These are phyloP conservation scores for Cucumis hystrix DNA, from an alignment of 306 rosid species.

Conservation along the genomic window DNA sequence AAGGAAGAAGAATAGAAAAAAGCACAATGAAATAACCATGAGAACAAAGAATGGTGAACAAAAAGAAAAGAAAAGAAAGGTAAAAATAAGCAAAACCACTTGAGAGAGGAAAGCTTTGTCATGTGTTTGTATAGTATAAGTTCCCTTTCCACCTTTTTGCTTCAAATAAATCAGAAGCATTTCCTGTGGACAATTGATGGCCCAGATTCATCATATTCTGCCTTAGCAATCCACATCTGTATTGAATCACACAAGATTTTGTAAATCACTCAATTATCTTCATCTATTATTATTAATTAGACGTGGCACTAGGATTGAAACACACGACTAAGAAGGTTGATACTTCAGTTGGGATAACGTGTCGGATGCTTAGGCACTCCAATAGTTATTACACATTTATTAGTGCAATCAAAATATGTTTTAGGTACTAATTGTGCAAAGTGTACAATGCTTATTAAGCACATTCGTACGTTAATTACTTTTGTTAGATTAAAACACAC, in stretches of 20 bases:
- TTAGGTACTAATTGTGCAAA: neutral
- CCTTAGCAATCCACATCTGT: slow-evolving; percentile 99
- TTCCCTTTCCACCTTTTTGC: slow-evolving; percentile 26
- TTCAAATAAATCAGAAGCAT: slow-evolving; percentile 59
- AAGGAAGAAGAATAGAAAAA: neutral
- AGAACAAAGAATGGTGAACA: slow-evolving; percentile 21
- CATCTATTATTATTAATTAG: no score
- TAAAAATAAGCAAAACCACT: slow-evolving; percentile 32
- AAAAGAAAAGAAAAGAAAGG: neutral
- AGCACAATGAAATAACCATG: slow-evolving; percentile 33
- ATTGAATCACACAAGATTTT: neutral
- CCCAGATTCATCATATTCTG: slow-evolving; percentile 90
- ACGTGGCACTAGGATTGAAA: no score
- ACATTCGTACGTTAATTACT: no score
- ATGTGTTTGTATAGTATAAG: slow-evolving; percentile 14
- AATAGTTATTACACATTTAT: neutral
- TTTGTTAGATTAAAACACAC: neutral
- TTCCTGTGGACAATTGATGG: slow-evolving; percentile 98
- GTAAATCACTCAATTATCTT: neutral
- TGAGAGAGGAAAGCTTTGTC: slow-evolving; percentile 25
- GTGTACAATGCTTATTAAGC: neutral
- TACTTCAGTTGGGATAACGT: neutral
- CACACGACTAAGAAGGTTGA: neutral
- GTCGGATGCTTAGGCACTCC: neutral
- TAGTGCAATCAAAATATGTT: neutral